These are phyloP conservation scores for Neostapfia colusana DNA, from an alignment of 176 grass and related monocot genomes.

Conservation along the genomic window DNA sequence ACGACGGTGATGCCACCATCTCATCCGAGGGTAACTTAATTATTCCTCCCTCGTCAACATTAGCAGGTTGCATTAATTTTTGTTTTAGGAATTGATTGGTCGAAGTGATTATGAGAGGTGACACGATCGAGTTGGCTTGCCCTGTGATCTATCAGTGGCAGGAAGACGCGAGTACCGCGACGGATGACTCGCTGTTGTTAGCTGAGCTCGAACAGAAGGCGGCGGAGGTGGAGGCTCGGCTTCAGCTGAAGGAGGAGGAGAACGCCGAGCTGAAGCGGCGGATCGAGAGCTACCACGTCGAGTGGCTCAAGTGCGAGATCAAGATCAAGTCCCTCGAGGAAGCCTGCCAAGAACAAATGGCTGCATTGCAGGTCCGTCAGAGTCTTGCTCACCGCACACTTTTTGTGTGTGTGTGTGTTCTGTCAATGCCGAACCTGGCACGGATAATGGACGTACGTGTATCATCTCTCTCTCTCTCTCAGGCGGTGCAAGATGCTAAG, in stretches of 20 bases:
- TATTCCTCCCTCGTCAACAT: not conserved
- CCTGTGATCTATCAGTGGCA: not conserved
- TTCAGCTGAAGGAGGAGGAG: constrained; percentile 45
- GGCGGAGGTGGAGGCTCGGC: constrained; percentile 26
- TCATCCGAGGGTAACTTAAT: not conserved
- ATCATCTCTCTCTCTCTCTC: not conserved
- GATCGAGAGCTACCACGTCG: constrained; percentile 44
- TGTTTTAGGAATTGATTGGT: not conserved
- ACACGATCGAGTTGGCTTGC: not conserved
- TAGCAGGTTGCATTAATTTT: not conserved
- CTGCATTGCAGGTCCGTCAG: constrained; percentile 29
- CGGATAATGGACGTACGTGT: not conserved
- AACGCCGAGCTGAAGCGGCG: constrained; percentile 39
- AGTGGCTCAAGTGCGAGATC: constrained; percentile 54
- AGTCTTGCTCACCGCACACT: not conserved
- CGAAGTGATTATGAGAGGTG: not conserved
- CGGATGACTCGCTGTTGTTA: not conserved
- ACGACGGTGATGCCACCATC: not conserved
- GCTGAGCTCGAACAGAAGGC: constrained; percentile 43
- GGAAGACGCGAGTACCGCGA: not conserved
- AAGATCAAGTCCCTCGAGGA: constrained; percentile 53
- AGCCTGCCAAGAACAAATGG: constrained; percentile 42
- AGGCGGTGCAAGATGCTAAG: constrained; percentile 23
- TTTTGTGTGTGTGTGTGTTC: not conserved
- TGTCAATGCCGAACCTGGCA: not conserved